Base-by-base conservation (phyloP, 2,329 filamentous ascomycete genomes). In the Fusarium haematococcum region DNA sequence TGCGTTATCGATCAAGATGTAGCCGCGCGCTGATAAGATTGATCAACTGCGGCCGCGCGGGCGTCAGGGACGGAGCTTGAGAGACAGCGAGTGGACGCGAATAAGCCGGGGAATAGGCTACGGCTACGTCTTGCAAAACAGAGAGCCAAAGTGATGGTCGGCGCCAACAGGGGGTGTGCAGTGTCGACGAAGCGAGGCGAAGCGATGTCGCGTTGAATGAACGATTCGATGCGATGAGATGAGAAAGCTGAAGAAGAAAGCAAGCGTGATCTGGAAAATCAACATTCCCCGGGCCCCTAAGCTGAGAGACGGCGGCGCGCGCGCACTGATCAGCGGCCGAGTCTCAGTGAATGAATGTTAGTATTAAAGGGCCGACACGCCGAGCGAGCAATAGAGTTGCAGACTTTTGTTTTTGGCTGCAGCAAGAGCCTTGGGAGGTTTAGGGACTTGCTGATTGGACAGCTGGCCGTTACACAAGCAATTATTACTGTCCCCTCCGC, bases 191-290 rank as follows among this genome's bases (percentile, higher is more conserved):
- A 30, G 50, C 50, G n/a, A 50, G 33, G 32, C 16, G 27, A 33
- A n/a, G 14, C 35, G 43, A 57, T 35, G 39, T 56, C 20, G 54
- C 30, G 57, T 43, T 56, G 23, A 30, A 25, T 45, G 39, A 25
- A 39, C 64, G 68, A 50, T 75, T 62, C 43, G 45, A 48, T 25
- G 43, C 43, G 23, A 48, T 25, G 20, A 23, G 43, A 48, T 41
- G 41, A 13, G 20, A 54, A 39, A 56, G 32, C 58, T 70, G 57
- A 16, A 59, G 67, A 27, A 68, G 35, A 37, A 27, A n/a, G 27
- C 32, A 25, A 37, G 63, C 74, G 52, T 59, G 63, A 68, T 59
- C 57, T 48, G 61, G 60, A 74, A 71, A 67, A 48, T 74, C 63
- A 32, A 63, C 23, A 48, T 23, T 52, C 41, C 43, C 43, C 7